Conservation (phyloP, 2,329 filamentous ascomycete species). For the Ceratocystis papillata region DNA sequence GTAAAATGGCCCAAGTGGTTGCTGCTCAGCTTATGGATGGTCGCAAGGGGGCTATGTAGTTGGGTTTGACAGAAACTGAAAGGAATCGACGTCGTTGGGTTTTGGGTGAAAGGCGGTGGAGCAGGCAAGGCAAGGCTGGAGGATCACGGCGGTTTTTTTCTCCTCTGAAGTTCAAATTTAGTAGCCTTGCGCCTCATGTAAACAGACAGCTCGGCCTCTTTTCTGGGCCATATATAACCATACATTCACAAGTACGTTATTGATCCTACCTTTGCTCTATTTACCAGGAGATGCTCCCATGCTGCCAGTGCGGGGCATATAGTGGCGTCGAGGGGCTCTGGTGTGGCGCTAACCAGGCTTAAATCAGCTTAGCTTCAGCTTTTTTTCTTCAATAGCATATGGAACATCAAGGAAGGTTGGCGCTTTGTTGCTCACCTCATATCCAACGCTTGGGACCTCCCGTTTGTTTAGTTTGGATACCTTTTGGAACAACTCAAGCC, state of each 20-base stretch:
- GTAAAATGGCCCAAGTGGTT: background rate
- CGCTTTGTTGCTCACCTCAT: constrained; percentile 11
- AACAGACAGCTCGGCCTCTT: background rate
- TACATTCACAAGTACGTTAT: background rate
- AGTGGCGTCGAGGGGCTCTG: constrained; percentile 20
- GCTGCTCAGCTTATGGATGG: background rate
- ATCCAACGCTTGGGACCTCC: constrained; percentile 8
- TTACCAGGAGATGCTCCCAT: background rate
- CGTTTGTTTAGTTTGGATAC: constrained; percentile 9
- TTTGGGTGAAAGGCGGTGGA: constrained; percentile 6
- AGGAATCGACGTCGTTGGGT: background rate
- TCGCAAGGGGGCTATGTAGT: background rate
- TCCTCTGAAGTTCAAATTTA: background rate
- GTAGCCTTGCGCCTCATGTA: constrained; percentile 18
- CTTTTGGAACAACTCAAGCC: background rate
- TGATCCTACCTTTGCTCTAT: background rate
- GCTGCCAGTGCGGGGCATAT: constrained; percentile 11
- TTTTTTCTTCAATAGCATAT: constrained; percentile 15
- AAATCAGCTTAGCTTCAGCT: constrained; percentile 9
- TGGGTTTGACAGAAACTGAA: background rate
- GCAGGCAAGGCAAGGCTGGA: constrained; percentile 20
- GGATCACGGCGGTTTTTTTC: constrained; percentile 11
- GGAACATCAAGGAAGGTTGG: constrained; percentile 8
- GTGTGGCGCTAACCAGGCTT: constrained; percentile 8
- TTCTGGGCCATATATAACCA: constrained; percentile 12